Base-by-base conservation (phyloP, 208 protist genomes). In the Wallacemonas sp. region DNA sequence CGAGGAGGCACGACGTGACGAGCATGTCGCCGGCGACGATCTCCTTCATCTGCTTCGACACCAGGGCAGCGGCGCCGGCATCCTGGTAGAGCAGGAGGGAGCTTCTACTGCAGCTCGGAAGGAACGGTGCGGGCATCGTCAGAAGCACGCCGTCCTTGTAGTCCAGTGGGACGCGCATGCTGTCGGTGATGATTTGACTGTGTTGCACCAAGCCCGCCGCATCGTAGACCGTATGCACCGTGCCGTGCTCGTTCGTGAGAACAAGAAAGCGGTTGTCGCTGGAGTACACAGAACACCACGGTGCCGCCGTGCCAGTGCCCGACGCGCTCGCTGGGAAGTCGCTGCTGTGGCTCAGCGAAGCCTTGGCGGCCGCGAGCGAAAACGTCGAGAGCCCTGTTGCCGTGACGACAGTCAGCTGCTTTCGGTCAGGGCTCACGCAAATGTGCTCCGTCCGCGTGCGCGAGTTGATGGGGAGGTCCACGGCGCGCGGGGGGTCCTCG, bases 371-470 rank as follows among this genome's bases (percentile, higher is more conserved):
- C n/a, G 29, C 26, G 14, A 59, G 52, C 7, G 52, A 59, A 25
- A 59, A 59, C n/a, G 31, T 44, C 26, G 52, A 59, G 4, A 59
- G 4, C 10, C 52, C 52, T 25, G 52, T 59, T 0, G 65, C 29
- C 14, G 84, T 87, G 20, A 84, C 87, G 3, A 79, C 67, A 23
- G 84, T 81, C 39, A 96, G 70, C 22, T 80, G 70, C 26, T 72
- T 61, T 5, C 77, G 74, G 59, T 83, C 82, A n/a, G 79, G 79
- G 49, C 81, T 91, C 20, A 94, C 81, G 70, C 86, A 92, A 55
- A 96, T 92, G 38, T 64, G 57, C 38, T 64, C 41, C 7, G 57
- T 23, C 10, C 38, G 52, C 20, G 31, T 42, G 3, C 52, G 26
- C 31, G 32, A 59, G 32, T 42, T 36, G 4, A 59, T 59, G 16